Evolutionary conservation across 2,329 filamentous ascomycete species (phyloP).

Genomic region (Aspergillus bombycis): DNA sequence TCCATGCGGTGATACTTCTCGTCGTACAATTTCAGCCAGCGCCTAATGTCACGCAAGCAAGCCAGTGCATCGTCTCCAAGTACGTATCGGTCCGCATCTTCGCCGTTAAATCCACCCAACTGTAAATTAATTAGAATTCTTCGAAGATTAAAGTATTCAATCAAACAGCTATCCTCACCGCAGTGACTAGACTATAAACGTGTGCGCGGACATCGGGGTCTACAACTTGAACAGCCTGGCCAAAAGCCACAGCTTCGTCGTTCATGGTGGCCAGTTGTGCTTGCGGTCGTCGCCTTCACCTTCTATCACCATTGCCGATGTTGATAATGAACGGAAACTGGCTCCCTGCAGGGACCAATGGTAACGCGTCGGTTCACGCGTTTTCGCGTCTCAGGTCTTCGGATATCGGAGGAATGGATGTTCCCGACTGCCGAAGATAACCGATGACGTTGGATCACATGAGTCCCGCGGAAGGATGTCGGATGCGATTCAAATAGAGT

Average conservation of each 20-base stretch:
- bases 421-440: conserved; percentile 32
- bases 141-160: conserved; percentile 20
- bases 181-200: conserved; percentile 90
- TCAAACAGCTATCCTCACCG: conserved; percentile 60
- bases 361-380: conserved; percentile 31
- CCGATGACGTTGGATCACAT: conserved; percentile 36
- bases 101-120: conserved; percentile 81
- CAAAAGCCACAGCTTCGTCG: conserved; percentile 41
- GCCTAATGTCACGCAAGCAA: conserved; percentile 88
- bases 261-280: conserved; percentile 40
- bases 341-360: conserved; percentile 21
- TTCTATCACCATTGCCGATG: conserved; percentile 5
- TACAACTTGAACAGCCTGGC: conserved; percentile 62
- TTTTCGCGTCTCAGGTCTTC: conserved; percentile 27
- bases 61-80: conserved; percentile 92
- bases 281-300: conserved; percentile 9
- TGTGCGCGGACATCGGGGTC: conserved; percentile 93
- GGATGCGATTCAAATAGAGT: not conserved
- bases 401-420: conserved; percentile 18
- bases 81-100: conserved; percentile 80
- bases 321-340: not conserved
- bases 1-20: conserved; percentile 93
- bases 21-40: conserved; percentile 94
- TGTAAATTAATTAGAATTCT: conserved; percentile 41
- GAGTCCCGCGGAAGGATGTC: conserved; percentile 8